Base-by-base conservation (phyloP, 305 asterid species). In the Fraxinus baroniana region DNA sequence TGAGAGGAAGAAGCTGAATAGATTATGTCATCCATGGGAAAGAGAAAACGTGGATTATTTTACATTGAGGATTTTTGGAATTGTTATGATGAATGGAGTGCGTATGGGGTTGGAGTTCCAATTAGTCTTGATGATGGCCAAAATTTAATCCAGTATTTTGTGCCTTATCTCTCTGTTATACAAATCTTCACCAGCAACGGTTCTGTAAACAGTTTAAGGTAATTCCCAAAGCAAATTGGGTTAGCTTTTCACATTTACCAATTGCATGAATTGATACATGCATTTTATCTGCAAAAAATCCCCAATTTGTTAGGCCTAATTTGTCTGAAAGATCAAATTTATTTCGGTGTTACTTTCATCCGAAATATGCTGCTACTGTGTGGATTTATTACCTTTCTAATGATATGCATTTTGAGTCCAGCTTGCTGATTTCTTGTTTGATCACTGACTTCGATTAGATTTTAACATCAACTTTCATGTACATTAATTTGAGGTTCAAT, bases 71-170 rank as follows among this genome's bases (percentile, higher is more conserved):
- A 95, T 87, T 94, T 95, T 78, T 94, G 99, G 99, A 92, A 88
- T 76, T 86, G 91, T 41, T 95, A 89, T 85, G 94, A 89, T 87
- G 99, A 95, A 91, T 93, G 95, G 92, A 95, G 99, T 90, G 98
- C 95, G 2, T 95, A 94, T 88, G 99, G 99, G 2, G 93, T 94
- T 55, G 99, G 97, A 9, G 97, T 94, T 79, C 97, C 99, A 13
- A 90, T 95, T 79, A 46, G 85, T 32, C 89, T 96, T 33, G 95
- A 91, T 68, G 90, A 89, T 79, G 96, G 91, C 82, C 96, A 92
- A 84, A 90, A 92, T 39, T 82, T 93, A 62, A 86, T 95, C 73
- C 98, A 94, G 81, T 95, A 95, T 85, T 94, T 92, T 84, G 98
- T 91, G 10, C 99, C 99, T 72, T 95, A 94, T 80, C 97, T 95